Percentiles rank a stretch among this genome's conserved stretches.
Evolutionary conservation across 2,329 filamentous ascomycete species (phyloP).

Genomic region (Dothideomycetes sp.): DNA sequence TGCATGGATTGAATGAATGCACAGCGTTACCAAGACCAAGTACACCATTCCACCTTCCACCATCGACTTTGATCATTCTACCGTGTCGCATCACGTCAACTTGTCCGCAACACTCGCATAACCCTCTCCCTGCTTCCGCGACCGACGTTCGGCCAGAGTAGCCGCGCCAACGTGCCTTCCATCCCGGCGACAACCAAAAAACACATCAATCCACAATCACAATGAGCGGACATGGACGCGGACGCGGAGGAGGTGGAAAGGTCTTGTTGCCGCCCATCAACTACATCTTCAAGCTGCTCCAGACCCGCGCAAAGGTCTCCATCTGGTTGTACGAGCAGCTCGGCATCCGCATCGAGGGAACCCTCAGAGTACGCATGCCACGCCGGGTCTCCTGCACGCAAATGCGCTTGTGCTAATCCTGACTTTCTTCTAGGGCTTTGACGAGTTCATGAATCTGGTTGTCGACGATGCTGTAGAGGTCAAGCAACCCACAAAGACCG

Average conservation of each 20-base stretch:
- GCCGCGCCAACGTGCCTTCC: neutral
- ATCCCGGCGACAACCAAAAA: neutral
- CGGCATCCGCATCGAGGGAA: constrained; percentile 87
- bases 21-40: too few relatives aligned
- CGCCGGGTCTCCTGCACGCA: neutral
- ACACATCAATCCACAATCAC: constrained; percentile 15
- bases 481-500: constrained; percentile 70
- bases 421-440: constrained; percentile 65
- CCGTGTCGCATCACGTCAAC: constrained; percentile 2
- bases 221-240: constrained; percentile 48
- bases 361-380: constrained; percentile 79
- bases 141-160: neutral
- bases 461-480: constrained; percentile 94
- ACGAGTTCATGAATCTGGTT: constrained; percentile 99
- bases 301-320: constrained; percentile 71
- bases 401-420: constrained; percentile 15
- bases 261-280: constrained; percentile 71
- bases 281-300: constrained; percentile 90
- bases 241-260: constrained; percentile 46
- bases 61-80: neutral
- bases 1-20: neutral
- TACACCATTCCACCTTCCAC: neutral
- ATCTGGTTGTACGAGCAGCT: constrained; percentile 98
- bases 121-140: neutral
- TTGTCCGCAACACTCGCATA: neutral